Evolutionary conservation across 345 rosid genomes (phyloP).

Genomic region (Syzygium jambos): DNA sequence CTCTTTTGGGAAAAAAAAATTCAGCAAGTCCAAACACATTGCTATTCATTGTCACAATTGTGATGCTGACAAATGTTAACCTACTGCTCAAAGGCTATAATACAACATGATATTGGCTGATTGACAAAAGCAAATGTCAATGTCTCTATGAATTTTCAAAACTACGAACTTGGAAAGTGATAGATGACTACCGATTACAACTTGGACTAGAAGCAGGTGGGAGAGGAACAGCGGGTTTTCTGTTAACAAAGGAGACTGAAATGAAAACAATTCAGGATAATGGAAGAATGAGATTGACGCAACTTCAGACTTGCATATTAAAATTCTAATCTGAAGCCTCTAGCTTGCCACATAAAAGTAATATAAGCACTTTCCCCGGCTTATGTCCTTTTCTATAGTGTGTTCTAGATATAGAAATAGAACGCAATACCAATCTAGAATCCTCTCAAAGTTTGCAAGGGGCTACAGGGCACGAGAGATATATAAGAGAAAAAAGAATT

Average conservation of each 20-base stretch:
- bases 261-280: background rate
- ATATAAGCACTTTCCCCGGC: background rate
- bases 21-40: background rate
- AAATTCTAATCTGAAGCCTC: background rate
- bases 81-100: background rate
- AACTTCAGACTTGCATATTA: background rate
- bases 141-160: background rate
- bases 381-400: background rate
- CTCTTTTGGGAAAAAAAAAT: background rate
- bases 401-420: background rate
- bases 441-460: background rate
- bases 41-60: background rate
- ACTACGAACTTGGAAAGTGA: background rate
- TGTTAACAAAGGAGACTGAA: background rate
- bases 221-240: background rate
- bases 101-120: background rate
- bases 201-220: background rate
- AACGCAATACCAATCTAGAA: background rate
- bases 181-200: background rate
- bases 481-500: background rate
- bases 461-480: background rate
- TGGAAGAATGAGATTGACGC: background rate
- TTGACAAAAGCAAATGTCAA: background rate
- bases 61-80: background rate
- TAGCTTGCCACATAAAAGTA: background rate